Evolutionary conservation across 208 protist species (phyloP).

Genomic region (Trypanosoma brucei): DNA sequence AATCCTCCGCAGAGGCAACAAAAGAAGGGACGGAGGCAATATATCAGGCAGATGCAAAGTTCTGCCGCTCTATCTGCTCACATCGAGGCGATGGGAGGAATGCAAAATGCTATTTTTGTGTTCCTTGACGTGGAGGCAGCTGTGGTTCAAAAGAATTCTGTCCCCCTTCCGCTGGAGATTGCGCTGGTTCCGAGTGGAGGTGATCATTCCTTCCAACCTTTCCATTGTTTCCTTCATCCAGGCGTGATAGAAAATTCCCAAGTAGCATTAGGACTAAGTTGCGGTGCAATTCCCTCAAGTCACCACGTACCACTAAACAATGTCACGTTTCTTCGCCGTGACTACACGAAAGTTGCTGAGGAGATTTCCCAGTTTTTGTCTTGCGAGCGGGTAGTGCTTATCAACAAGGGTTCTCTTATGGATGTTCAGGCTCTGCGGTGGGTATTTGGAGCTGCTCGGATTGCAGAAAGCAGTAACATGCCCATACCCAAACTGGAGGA

Average conservation of each 20-base stretch:
- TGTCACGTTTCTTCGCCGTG: conserved; percentile 33
- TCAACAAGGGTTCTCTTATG: conserved; percentile 51
- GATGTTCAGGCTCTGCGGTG: conserved; percentile 52
- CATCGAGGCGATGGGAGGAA: conserved; percentile 35
- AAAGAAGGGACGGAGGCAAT: not conserved
- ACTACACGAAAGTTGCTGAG: conserved; percentile 27
- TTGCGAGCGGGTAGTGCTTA: conserved; percentile 38
- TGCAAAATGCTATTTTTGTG: conserved; percentile 32
- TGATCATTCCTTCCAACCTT: conserved; percentile 5
- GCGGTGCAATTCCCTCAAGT: conserved; percentile 20
- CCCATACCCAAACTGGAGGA: conserved; percentile 26
- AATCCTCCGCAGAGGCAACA: not conserved
- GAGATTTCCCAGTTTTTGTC: conserved; percentile 22
- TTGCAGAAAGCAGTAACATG: conserved; percentile 8
- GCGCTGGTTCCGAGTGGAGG: conserved; percentile 26
- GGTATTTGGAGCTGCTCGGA: conserved; percentile 35
- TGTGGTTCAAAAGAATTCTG: conserved; percentile 10
- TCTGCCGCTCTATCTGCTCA: conserved; percentile 19
- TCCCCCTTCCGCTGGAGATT: conserved; percentile 46
- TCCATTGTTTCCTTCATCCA: conserved; percentile 23
- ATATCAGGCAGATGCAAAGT: conserved; percentile 28
- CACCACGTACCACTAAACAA: conserved; percentile 44
- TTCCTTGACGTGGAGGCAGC: conserved; percentile 49
- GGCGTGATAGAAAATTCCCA: conserved; percentile 5
- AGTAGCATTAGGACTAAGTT: conserved; percentile 12